phyloP scores from a whole-genome alignment of 106 monocot genomes.

The Cymbidium sinense region DNA sequence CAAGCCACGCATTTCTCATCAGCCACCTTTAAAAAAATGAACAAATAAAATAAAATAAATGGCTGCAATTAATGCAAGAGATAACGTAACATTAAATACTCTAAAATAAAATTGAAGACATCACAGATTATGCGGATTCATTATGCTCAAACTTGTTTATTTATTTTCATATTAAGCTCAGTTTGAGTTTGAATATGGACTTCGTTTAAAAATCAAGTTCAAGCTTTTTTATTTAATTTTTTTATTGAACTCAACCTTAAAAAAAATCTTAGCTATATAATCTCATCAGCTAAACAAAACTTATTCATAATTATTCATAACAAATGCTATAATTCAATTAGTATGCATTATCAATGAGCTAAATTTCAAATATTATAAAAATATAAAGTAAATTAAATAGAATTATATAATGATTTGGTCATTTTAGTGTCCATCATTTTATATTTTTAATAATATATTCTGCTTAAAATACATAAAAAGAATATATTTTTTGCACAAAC shows the following conservation, averaged over 20 bases:
- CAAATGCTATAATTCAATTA: neutral
- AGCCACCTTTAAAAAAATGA: neutral
- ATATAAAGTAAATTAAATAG: neutral
- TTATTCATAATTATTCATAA: neutral
- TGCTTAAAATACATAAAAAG: neutral
- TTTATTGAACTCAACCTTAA: too few relatives aligned
- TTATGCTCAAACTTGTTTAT: neutral
- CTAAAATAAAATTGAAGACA: neutral
- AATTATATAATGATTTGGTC: too few relatives aligned
- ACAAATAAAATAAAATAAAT: neutral
- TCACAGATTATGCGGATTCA: neutral
- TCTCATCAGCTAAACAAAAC: neutral
- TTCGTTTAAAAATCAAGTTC: too few relatives aligned
- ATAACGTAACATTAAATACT: neutral
- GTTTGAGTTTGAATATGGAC: neutral
- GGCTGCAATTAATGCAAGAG: neutral
- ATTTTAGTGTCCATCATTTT: too few relatives aligned
- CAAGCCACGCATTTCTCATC: slow-evolving; percentile 7
- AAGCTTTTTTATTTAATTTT: too few relatives aligned
- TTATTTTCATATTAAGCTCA: neutral
- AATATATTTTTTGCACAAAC: neutral
- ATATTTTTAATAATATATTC: neutral
- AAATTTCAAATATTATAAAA: neutral
- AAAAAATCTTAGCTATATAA: neutral
- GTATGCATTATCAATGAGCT: neutral